Evolutionary conservation across 2,329 filamentous ascomycete genomes (phyloP).

Genomic region (Bipolaris bicolor): DNA sequence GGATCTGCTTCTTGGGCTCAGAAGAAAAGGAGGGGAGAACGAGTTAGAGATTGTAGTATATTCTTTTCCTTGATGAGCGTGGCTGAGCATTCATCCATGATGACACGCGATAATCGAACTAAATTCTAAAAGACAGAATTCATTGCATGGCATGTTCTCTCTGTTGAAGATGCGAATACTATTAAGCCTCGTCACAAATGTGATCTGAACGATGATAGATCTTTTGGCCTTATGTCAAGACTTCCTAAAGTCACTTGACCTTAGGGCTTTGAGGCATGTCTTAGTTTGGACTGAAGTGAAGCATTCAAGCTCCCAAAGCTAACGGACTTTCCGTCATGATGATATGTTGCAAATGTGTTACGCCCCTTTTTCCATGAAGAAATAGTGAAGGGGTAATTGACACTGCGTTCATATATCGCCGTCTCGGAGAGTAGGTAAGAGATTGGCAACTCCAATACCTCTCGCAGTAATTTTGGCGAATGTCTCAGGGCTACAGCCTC

Average conservation of each 20-base stretch:
- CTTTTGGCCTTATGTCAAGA: background rate
- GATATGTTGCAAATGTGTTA: constrained; percentile 48
- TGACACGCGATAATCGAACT: background rate
- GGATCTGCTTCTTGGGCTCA: no score
- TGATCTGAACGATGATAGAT: background rate
- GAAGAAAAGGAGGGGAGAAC: no score
- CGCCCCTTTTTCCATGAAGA: constrained; percentile 39
- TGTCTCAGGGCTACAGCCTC: background rate
- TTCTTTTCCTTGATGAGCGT: no score
- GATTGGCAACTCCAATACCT: constrained; percentile 32
- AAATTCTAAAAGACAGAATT: background rate
- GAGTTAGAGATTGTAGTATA: no score
- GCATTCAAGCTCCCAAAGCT: background rate
- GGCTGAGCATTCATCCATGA: no score
- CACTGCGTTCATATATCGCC: constrained; percentile 49
- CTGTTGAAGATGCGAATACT: no score
- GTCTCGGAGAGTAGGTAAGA: constrained; percentile 40
- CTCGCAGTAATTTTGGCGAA: constrained; percentile 40
- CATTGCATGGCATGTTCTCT: background rate
- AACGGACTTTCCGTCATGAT: background rate
- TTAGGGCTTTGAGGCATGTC: background rate
- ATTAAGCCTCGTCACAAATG: background rate
- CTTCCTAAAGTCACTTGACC: background rate
- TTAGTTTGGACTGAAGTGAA: background rate
- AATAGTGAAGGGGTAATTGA: constrained; percentile 48